Evolutionary conservation across 768 basidiomycete species (phyloP).

Genomic region (Symmetrospora coprosmae): DNA sequence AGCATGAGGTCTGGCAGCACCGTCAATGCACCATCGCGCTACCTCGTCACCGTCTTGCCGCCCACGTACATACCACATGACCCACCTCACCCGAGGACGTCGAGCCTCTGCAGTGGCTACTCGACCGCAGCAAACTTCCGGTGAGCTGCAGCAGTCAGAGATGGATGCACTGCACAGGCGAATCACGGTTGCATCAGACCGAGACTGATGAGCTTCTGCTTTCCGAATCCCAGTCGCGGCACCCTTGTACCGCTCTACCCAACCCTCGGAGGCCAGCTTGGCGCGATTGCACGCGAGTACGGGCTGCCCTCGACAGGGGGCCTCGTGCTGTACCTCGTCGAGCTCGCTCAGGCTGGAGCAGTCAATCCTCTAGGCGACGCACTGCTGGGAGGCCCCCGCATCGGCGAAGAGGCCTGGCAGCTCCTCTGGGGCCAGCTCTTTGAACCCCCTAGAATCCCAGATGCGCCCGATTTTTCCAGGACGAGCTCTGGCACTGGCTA

Average conservation of each 20-base stretch:
- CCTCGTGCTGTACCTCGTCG: conserved; percentile 65
- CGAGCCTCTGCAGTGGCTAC: conserved; percentile 40
- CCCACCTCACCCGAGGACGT: conserved; percentile 36
- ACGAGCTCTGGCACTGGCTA: no score
- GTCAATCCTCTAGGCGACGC: conserved; percentile 35
- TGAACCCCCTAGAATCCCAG: conserved; percentile 7
- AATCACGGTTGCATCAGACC: background rate
- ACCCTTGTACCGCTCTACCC: conserved; percentile 74
- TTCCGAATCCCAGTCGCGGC: conserved; percentile 61
- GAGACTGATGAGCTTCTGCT: conserved; percentile 37
- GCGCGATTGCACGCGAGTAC: conserved; percentile 83
- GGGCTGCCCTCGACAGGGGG: conserved; percentile 75
- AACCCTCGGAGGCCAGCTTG: conserved; percentile 64
- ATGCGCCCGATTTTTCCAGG: no score
- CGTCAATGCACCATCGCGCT: conserved; percentile 49
- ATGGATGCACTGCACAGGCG: conserved; percentile 36
- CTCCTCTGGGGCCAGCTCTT: conserved; percentile 51
- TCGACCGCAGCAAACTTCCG: conserved; percentile 30
- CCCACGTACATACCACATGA: conserved; percentile 56
- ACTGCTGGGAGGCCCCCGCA: conserved; percentile 52
- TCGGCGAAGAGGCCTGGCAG: conserved; percentile 78
- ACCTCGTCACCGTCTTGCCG: conserved; percentile 69
- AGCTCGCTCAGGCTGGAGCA: conserved; percentile 31
- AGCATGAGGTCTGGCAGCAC: no score
- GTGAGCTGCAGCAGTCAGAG: conserved; percentile 40